Conservation (phyloP, 805 yeast genomes). For the Wickerhamomyces xylosicus region DNA sequence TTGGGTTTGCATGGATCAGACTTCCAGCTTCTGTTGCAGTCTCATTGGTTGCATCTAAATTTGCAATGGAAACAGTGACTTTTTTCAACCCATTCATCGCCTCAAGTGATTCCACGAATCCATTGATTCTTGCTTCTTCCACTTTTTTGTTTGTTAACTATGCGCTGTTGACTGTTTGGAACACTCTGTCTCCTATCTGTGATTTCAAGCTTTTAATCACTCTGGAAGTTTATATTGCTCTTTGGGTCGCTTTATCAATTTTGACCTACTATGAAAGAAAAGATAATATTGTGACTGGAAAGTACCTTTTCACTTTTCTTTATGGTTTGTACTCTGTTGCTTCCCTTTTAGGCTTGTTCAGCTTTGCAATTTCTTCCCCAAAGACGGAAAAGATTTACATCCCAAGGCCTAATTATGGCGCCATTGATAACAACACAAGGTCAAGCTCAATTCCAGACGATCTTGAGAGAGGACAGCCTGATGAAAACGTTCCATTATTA, state of each 20-base stretch:
- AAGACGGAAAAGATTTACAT: slow-evolving; percentile 3
- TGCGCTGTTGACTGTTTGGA: slow-evolving; percentile 32
- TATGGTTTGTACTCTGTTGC: slow-evolving; percentile 37
- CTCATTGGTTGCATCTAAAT: slow-evolving; percentile 29
- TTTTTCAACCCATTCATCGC: slow-evolving; percentile 36
- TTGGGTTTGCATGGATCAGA: slow-evolving; percentile 39
- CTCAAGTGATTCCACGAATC: slow-evolving; percentile 39
- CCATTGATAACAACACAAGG: slow-evolving; percentile 4
- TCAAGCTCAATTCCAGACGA: slow-evolving; percentile 4
- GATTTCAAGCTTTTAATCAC: slow-evolving; percentile 52
- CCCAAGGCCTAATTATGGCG: slow-evolving; percentile 2
- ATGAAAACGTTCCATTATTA: slow-evolving; percentile 25
- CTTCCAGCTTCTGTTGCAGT: slow-evolving; percentile 47
- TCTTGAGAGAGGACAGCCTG: slow-evolving; percentile 1
- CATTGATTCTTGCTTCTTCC: slow-evolving; percentile 38
- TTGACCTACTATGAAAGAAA: slow-evolving; percentile 38
- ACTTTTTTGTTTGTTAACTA: slow-evolving; percentile 46
- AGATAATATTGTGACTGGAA: slow-evolving; percentile 35
- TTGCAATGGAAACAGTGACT: slow-evolving; percentile 30
- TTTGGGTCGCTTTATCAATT: slow-evolving; percentile 48
- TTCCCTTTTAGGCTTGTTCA: slow-evolving; percentile 39
- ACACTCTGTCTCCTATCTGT: slow-evolving; percentile 33
- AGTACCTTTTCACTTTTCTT: slow-evolving; percentile 35
- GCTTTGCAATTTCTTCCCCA: slow-evolving; percentile 22
- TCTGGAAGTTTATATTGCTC: slow-evolving; percentile 39